Base-by-base conservation (phyloP, 257 asterid species). In the Dorcoceras hygrometricum region DNA sequence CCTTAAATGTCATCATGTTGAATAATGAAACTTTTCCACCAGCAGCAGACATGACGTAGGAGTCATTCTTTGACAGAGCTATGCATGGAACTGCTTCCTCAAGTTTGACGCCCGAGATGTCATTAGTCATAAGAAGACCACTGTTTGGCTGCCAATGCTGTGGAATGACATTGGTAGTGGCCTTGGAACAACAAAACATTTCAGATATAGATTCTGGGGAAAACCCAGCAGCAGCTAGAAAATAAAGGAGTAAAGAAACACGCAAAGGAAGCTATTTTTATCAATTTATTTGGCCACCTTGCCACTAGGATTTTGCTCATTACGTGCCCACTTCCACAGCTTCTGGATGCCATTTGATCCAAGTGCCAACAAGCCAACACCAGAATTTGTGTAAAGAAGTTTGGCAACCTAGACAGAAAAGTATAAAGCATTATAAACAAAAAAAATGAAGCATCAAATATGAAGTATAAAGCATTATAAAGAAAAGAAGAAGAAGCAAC, bases 311-410 rank as follows among this genome's bases (percentile, higher is more conserved):
- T 92, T 92, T 81, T 86, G 91, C 56, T 92, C 98, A 72, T 62
- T 87, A 71, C 95, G 96, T 24, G 32, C 77, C 98, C 98, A 92
- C 81, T 89, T 92, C 97, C 98, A 92, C 66, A 89, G 87, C 81
- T 83, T 87, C 74, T 89, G 98, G 63, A 77, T 72, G 71, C 98
- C 98, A 81, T 88, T 86, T 53, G 98, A 86, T 62, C 96, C 95
- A 73, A 92, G 94, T 61, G 96, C 97, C 83, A 92, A 76, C 53
- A 92, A 60, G 62, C 97, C 97, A 73, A 85, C 87, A 31, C 98
- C 98, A 58, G 93, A 86, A 75, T 92, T 92, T 63, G 97, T 92
- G 76, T 92, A 92, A 26, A 92, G 95, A 63, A 92, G 96, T 73
- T 97, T 85, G 56, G 97, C 98, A 77, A 92, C 97, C 98, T 92